Conservation (phyloP, 2,329 filamentous ascomycete species). For the Pseudocercospora crystallina region DNA sequence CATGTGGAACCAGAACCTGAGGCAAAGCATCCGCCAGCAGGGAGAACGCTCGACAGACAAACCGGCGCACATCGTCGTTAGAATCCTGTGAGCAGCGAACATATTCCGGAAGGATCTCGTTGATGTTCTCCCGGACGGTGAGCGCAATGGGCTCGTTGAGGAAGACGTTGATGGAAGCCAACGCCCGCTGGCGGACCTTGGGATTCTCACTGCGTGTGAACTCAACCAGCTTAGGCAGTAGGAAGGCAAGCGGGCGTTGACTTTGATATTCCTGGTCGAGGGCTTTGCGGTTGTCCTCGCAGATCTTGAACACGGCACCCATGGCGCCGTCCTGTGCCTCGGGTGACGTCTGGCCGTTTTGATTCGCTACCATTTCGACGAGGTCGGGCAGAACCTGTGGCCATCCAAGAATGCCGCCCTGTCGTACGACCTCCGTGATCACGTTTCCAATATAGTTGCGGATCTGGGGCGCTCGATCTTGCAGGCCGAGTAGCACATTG, state of each 20-base stretch:
- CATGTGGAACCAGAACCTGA: constrained; percentile 85
- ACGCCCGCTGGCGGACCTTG: constrained; percentile 75
- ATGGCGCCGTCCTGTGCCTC: constrained; percentile 90
- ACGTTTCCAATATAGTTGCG: constrained; percentile 88
- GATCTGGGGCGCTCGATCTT: constrained; percentile 79
- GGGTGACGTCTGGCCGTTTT: constrained; percentile 63
- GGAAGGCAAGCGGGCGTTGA: constrained; percentile 80
- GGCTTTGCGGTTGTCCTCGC: constrained; percentile 88
- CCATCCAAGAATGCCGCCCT: constrained; percentile 85
- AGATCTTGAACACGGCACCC: constrained; percentile 90
- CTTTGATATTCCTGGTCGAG: constrained; percentile 86
- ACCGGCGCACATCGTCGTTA: constrained; percentile 79
- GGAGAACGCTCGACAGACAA: constrained; percentile 91
- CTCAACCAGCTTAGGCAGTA: constrained; percentile 86
- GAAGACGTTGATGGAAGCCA: constrained; percentile 89
- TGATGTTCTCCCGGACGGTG: constrained; percentile 76
- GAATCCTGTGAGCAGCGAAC: constrained; percentile 77
- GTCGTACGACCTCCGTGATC: constrained; percentile 84
- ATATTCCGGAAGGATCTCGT: constrained; percentile 76
- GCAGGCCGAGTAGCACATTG: constrained; percentile 73
- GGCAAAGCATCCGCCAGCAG: constrained; percentile 87
- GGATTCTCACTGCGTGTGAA: constrained; percentile 75
- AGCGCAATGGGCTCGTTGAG: constrained; percentile 71
- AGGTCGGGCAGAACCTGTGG: constrained; percentile 85
- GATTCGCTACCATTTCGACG: constrained; percentile 73